Conservation (phyloP, 1,284 basidiomycete species). For the Rhizopogon hawkerae region DNA sequence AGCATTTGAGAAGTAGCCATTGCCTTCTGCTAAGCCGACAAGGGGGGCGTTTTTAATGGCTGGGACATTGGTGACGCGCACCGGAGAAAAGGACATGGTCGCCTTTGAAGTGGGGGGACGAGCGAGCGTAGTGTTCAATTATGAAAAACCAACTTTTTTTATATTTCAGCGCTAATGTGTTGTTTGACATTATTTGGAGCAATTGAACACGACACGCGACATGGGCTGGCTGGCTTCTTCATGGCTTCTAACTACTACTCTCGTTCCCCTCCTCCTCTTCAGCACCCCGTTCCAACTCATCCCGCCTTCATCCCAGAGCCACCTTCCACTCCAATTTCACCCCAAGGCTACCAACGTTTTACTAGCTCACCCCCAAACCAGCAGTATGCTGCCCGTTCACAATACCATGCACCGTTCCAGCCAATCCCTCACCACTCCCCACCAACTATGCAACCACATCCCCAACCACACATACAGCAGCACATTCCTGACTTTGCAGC, state of each 20-base stretch:
- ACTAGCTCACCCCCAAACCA: conserved; percentile 45
- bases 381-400: conserved; percentile 16
- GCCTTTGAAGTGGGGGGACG: neutral
- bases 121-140: too few relatives aligned
- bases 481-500: conserved; percentile 49
- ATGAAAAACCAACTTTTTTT: too few relatives aligned
- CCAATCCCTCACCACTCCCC: conserved; percentile 16
- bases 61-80: conserved; percentile 51
- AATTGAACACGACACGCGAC: neutral
- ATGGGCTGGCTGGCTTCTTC: too few relatives aligned
- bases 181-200: conserved; percentile 21
- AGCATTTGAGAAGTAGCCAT: conserved; percentile 72
- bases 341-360: conserved; percentile 70
- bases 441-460: conserved; percentile 25
- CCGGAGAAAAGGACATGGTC: conserved; percentile 40
- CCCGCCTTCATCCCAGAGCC: conserved; percentile 86
- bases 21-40: conserved; percentile 78
- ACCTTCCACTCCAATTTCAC: conserved; percentile 58
- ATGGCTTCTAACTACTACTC: conserved; percentile 31
- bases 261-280: conserved; percentile 71
- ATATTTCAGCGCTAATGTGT: conserved; percentile 5
- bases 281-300: conserved; percentile 86
- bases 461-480: conserved; percentile 27
- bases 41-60: conserved; percentile 81
- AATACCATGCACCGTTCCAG: conserved; percentile 18